Percentiles rank a stretch among this genome's conserved stretches.
Conservation (phyloP, 169 alveolate genomes). For the Eimeria acervulina region DNA sequence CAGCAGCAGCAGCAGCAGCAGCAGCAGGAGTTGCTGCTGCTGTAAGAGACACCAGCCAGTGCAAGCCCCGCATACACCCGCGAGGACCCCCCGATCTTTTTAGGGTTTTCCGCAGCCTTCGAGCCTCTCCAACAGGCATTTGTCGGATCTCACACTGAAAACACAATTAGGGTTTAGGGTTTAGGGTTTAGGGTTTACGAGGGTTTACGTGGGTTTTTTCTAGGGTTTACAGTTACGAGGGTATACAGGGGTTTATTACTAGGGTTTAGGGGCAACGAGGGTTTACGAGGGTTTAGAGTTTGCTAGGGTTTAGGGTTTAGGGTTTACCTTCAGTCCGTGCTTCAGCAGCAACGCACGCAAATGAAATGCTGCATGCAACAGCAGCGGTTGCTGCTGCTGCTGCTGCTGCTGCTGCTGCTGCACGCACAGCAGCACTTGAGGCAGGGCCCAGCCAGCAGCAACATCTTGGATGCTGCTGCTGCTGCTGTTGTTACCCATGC, state of each 20-base stretch:
- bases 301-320: constrained; percentile 24
- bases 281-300: neutral
- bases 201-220: neutral
- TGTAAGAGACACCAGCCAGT: constrained; percentile 5
- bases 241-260: neutral
- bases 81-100: neutral
- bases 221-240: neutral
- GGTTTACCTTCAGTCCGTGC: constrained; percentile 6
- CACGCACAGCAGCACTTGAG: too few relatives aligned
- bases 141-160: neutral
- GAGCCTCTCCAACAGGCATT: constrained; percentile 1
- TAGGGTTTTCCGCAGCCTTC: neutral
- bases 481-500: too few relatives aligned
- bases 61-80: neutral
- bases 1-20: too few relatives aligned
- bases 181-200: neutral
- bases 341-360: neutral
- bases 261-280: neutral
- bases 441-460: too few relatives aligned
- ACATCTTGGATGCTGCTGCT: too few relatives aligned
- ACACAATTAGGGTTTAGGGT: neutral
- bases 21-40: constrained; percentile 19
- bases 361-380: neutral
- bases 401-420: too few relatives aligned
- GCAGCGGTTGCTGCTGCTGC: neutral